Percentiles rank a stretch among this genome's conserved stretches.
Evolutionary conservation across 2,329 filamentous ascomycete genomes (phyloP).

Genomic region (Trichoderma koningii): DNA sequence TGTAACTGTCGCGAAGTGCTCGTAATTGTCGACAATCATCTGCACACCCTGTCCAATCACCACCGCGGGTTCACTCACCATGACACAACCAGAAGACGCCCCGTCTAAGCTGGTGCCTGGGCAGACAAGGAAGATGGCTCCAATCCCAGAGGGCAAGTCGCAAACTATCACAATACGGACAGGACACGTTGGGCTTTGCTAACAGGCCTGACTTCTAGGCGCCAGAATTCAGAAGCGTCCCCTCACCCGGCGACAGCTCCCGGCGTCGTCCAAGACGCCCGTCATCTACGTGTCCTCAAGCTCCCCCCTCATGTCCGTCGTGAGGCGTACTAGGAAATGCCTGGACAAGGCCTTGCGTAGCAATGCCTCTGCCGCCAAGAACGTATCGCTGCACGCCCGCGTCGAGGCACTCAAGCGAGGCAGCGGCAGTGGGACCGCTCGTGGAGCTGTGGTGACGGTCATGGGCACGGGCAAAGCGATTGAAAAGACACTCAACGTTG

Average conservation of each 20-base stretch:
- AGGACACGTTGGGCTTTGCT: constrained; percentile 18
- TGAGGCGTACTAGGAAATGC: constrained; percentile 65
- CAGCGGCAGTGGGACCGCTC: constrained; percentile 33
- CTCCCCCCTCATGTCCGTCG: constrained; percentile 67
- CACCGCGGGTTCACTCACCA: constrained; percentile 26
- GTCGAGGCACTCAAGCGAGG: constrained; percentile 47
- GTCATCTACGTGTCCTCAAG: constrained; percentile 66
- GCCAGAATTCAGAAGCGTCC: constrained; percentile 54
- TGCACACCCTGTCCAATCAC: not conserved
- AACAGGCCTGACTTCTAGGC: constrained; percentile 40
- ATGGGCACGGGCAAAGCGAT: constrained; percentile 69
- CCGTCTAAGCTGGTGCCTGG: constrained; percentile 31
- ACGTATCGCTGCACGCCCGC: constrained; percentile 49
- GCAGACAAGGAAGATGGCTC: constrained; percentile 40
- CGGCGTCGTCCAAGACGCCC: constrained; percentile 47
- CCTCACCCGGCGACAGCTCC: constrained; percentile 44
- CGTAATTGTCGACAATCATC: no score
- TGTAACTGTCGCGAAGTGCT: no score
- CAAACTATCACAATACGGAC: not conserved
- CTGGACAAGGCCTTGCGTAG: constrained; percentile 55
- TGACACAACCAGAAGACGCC: constrained; percentile 31
- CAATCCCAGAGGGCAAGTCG: constrained; percentile 40
- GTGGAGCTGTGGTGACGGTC: constrained; percentile 52
- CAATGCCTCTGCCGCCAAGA: constrained; percentile 50
- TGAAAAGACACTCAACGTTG: constrained; percentile 62